Conservation (phyloP, 306 rosid genomes). For the Begonia fuchsioides region DNA sequence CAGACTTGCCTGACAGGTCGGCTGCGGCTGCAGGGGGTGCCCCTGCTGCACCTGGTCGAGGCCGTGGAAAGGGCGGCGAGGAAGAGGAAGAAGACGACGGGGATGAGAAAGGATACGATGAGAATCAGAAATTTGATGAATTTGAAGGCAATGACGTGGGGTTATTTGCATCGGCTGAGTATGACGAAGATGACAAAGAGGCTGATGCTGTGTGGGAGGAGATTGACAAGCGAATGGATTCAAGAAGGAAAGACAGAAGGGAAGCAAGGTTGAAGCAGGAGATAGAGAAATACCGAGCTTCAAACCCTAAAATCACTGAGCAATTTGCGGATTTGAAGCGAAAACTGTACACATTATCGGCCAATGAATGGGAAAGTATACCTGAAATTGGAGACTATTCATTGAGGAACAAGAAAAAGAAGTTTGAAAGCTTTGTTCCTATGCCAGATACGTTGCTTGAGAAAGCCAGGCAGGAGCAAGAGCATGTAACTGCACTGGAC, state of each 20-base stretch:
- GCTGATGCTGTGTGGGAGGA: constrained; percentile 93
- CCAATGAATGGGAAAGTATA: constrained; percentile 68
- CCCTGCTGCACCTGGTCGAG: constrained; percentile 25
- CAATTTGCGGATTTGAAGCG: constrained; percentile 79
- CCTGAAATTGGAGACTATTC: constrained; percentile 84
- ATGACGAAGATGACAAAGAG: constrained; percentile 84
- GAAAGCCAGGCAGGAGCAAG: constrained; percentile 85
- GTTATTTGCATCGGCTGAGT: constrained; percentile 72
- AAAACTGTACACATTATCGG: constrained; percentile 41
- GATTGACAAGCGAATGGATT: constrained; percentile 79
- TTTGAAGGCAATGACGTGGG: constrained; percentile 90
- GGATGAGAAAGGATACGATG: constrained; percentile 72
- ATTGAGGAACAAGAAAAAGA: constrained; percentile 62
- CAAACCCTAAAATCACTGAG: constrained; percentile 73
- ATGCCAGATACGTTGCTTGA: constrained; percentile 77
- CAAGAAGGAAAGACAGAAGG: constrained; percentile 75
- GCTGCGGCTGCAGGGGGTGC: constrained; percentile 25
- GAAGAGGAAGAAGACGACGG: constrained; percentile 81
- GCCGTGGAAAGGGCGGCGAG: constrained; percentile 57
- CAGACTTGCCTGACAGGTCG: constrained; percentile 62
- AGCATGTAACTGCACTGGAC: constrained; percentile 77
- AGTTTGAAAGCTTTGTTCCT: constrained; percentile 82
- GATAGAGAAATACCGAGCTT: constrained; percentile 78
- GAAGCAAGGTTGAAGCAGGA: constrained; percentile 86
- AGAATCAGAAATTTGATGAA: constrained; percentile 81